phyloP scores from a whole-genome alignment of 2,329 filamentous ascomycete species.

The Gnomoniopsis sp. region DNA sequence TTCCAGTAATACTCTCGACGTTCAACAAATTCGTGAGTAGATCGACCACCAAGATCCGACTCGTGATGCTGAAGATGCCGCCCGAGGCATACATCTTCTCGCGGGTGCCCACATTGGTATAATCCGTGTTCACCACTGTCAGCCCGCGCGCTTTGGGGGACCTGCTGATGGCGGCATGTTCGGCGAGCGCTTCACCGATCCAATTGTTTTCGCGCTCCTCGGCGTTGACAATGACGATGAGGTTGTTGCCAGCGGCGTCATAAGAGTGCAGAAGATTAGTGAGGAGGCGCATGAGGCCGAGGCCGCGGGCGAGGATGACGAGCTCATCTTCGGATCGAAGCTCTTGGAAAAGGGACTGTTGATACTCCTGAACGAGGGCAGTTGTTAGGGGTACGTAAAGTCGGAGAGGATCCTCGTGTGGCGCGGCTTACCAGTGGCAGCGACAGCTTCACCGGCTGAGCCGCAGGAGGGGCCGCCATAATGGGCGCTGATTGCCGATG shows the following conservation, averaged over 20 bases:
- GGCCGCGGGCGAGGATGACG: constrained; percentile 83
- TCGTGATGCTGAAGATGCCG: constrained; percentile 94
- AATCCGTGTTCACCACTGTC: constrained; percentile 90
- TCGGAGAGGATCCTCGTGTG: neutral
- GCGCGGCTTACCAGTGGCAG: constrained; percentile 59
- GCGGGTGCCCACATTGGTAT: constrained; percentile 78
- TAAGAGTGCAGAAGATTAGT: constrained; percentile 97
- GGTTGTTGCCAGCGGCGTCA: constrained; percentile 90
- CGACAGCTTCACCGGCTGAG: constrained; percentile 75
- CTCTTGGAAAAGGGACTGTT: constrained; percentile 92
- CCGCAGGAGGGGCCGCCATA: constrained; percentile 23
- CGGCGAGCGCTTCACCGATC: constrained; percentile 93
- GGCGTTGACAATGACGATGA: constrained; percentile 84
- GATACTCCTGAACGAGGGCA: constrained; percentile 62
- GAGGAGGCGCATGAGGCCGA: constrained; percentile 86
- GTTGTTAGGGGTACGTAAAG: neutral
- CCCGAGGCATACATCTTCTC: constrained; percentile 90
- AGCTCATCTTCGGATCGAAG: constrained; percentile 89
- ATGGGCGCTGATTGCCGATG: constrained; percentile 1
- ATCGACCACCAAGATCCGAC: constrained; percentile 91
- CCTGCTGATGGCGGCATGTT: constrained; percentile 89
- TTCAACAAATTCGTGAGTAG: constrained; percentile 80
- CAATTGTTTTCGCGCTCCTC: constrained; percentile 93
- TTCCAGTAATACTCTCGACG: constrained; percentile 79
- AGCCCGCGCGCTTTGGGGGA: constrained; percentile 79